These are phyloP conservation scores for Leccinum pallidistipes DNA, from an alignment of 1,284 basidiomycete species.

Conservation along the genomic window DNA sequence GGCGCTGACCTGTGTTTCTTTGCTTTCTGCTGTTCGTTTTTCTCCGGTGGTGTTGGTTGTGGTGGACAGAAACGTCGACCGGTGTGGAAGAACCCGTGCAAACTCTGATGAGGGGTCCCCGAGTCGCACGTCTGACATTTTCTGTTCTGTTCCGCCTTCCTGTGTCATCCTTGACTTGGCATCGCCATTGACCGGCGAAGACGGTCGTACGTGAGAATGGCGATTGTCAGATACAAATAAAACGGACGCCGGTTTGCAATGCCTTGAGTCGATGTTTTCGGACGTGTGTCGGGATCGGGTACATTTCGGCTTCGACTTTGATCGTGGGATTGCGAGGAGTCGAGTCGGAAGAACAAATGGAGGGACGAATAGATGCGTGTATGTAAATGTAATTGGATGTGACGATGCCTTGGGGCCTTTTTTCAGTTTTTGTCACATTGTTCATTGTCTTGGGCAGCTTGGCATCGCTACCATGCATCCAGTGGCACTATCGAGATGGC, in stretches of 20 bases:
- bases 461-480: background rate
- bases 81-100: conserved; percentile 59
- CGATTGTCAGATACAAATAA: background rate
- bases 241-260: background rate
- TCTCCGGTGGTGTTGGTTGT: background rate
- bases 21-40: conserved; percentile 32
- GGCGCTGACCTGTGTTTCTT: background rate
- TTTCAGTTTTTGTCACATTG: background rate
- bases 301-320: background rate
- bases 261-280: background rate
- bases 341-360: background rate
- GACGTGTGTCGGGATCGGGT: background rate
- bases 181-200: conserved; percentile 2
- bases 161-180: conserved; percentile 1
- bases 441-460: background rate
- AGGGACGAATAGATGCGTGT: background rate
- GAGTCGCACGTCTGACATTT: background rate
- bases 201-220: background rate
- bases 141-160: background rate
- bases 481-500: background rate
- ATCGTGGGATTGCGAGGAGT: background rate
- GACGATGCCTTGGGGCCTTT: background rate
- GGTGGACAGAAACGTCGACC: conserved; percentile 55
- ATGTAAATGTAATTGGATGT: background rate
- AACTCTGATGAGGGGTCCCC: conserved; percentile 41